A percentile compares a stretch with the other conserved stretches of the same genome.
These are phyloP conservation scores for Leccinellum luteum DNA, from an alignment of 768 basidiomycete genomes.

Conservation along the genomic window DNA sequence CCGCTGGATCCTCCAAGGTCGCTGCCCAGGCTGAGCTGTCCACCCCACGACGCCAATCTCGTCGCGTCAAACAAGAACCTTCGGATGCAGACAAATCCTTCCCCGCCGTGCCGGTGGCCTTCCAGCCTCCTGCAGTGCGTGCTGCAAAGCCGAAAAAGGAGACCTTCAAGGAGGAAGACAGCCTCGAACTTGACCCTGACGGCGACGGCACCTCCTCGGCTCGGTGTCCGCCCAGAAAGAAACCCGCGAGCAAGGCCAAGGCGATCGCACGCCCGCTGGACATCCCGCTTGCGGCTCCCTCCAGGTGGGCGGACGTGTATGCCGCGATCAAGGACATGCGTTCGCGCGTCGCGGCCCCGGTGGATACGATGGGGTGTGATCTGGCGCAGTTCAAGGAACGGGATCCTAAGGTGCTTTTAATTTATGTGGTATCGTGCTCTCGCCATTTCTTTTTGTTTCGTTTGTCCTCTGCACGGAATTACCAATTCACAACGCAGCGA, in stretches of 20 bases:
- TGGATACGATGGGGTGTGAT: slow-evolving; percentile 91
- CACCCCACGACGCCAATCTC: slow-evolving; percentile 13
- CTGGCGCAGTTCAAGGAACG: slow-evolving; percentile 60
- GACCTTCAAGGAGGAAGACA: neutral
- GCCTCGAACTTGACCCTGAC: neutral
- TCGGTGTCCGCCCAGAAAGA: neutral
- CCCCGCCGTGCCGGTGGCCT: neutral
- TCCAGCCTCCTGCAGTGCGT: neutral
- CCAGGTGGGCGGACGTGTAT: slow-evolving; percentile 67
- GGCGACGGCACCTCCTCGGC: neutral
- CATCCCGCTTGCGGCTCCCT: slow-evolving; percentile 65
- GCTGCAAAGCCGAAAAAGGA: neutral
- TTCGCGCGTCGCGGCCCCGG: slow-evolving; percentile 69
- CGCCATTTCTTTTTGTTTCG: too few relatives aligned
- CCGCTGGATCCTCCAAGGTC: too few relatives aligned
- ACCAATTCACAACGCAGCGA: neutral
- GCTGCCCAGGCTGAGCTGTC: slow-evolving; percentile 14
- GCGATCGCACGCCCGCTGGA: slow-evolving; percentile 51
- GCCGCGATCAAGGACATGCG: slow-evolving; percentile 76
- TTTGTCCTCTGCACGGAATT: neutral
- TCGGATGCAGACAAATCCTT: neutral
- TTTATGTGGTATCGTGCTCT: neutral
- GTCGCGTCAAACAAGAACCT: slow-evolving; percentile 32
- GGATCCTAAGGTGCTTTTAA: slow-evolving; percentile 57
- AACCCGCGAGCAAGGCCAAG: slow-evolving; percentile 54